These are phyloP conservation scores for Diacronema lutheri DNA, from an alignment of 78 protist genomes.

Conservation along the genomic window DNA sequence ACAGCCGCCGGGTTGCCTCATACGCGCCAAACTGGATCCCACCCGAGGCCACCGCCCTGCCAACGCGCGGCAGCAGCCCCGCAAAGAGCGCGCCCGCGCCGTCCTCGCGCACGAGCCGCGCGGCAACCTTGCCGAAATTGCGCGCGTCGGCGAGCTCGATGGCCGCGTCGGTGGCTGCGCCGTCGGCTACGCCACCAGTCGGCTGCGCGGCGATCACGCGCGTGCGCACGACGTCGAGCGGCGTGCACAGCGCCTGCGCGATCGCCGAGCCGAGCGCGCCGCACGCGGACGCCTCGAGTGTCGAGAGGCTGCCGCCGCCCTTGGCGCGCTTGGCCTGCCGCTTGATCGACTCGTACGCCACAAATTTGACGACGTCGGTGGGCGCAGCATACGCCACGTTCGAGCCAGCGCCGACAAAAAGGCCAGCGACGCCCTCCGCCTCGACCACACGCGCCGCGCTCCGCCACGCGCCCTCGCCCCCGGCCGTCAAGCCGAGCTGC, in stretches of 20 bases:
- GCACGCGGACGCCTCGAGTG: slow-evolving; percentile 20
- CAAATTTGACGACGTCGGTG: slow-evolving; percentile 38
- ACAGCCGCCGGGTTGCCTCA: neutral
- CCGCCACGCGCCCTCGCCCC: too few species aligned
- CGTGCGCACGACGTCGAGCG: slow-evolving; percentile 64
- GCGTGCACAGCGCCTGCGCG: slow-evolving; percentile 56
- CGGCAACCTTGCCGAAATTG: too few species aligned
- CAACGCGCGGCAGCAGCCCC: neutral
- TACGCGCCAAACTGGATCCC: neutral
- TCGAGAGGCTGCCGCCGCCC: neutral
- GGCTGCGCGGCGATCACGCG: slow-evolving; percentile 31
- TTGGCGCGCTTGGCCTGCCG: too few species aligned
- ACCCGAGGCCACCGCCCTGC: neutral
- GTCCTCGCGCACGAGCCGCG: neutral
- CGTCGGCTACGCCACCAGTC: too few species aligned
- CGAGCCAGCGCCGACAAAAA: neutral
- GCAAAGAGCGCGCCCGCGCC: neutral
- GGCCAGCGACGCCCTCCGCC: slow-evolving; percentile 7
- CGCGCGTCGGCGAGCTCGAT: neutral
- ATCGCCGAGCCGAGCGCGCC: slow-evolving; percentile 48
- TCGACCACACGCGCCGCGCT: too few species aligned
- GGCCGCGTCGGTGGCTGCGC: neutral
- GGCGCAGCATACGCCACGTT: slow-evolving; percentile 38
- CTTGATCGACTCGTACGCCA: slow-evolving; percentile 35
- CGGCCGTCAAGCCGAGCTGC: slow-evolving; percentile 28